Evolutionary conservation across 73 alveolate species (phyloP), one percentile per base, ranked within the genome.

Genomic region (Paramecium sonneborni): DNA sequence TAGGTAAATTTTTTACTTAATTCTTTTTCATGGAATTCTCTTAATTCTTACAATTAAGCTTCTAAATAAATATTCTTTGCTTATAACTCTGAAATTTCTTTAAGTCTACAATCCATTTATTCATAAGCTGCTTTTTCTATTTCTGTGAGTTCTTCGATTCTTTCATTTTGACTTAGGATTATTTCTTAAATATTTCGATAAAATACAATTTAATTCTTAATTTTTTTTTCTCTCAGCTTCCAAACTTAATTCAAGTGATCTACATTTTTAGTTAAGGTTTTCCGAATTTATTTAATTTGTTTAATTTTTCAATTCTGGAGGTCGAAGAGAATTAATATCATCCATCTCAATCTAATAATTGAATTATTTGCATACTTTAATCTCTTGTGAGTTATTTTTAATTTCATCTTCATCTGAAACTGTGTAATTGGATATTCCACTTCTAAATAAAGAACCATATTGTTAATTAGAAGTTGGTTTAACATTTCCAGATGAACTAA

Each of bases 401-500:
- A 18, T 52, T 52, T 52, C 68, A 15, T 62, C 84, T 30, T 62
- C 84, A 62, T 62, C 84, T 62, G 84, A 30, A 26, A 62, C 44
- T 15, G 84, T 62, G 26, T 62, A 62, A 30, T 26, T 30, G 4
- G 84, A 62, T 11, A 26, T 9, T 62, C 84, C 84, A 62, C 84
- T 62, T 62, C 46, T 26, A 62, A 62, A 62, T 62, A 62, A 62
- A 6, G 84, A 62, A 0, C 84, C 84, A 52, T 52, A 52, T 62
- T 10, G 46, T 24, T 52, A 9, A 0, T 18, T 52, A 18, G 68
- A 52, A 0, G 68, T 0, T 18, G 68, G 28, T 30, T 62, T 62
- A 11, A 24, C 44, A 62, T 62, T 62, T 7, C 84, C 84, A 30
- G 84, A 62, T 62, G 84, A 62, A 62, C 84, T 62, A 62, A 62